Evolutionary conservation across 129 eudicot species (phyloP), one percentile per base, ranked within the genome.

Genomic region (Tanacetum coccineum): DNA sequence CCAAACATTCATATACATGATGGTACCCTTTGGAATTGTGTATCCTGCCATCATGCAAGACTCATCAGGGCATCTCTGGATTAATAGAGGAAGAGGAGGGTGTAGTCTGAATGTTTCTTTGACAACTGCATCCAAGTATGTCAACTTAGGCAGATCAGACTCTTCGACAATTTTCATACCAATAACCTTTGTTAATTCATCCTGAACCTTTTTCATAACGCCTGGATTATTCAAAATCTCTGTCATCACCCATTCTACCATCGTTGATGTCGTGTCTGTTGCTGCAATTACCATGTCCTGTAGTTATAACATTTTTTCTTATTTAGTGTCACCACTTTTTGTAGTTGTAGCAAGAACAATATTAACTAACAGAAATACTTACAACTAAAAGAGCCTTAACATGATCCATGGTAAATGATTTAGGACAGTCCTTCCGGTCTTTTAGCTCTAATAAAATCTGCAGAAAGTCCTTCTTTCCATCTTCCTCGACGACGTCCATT

Each of bases 121-220:
- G 67, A 76, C 15, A 11, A 79, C 81, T 7, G 87, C 91, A 11
- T 85, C 63, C 26, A 81, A 55, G 42, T 81, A 79, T n/a, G 46
- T 55, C 18, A 85, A 17, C 28, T 76, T 66, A 1, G 63, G 50
- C 4, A 78, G 28, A 28, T 75, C 72, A 40, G 45, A 67, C 25
- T 84, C 81, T 74, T 71, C 75, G 6, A 84, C 81, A 0, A 66
- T 48, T 9, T 76, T 32, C 15, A 45, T 0, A 1, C 82, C 90
- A 0, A 81, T 75, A 9, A 78, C 67, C 3, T 52, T 26, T 2
- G 12, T 3, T 14, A 84, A 15, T 42, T 84, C 90, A n/a, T 75
- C 55, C 17, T 75, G 78, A 2, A 60, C 70, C 46, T 66, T 73
- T 32, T 4, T 30, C 70, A 19, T 40, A 2, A 73, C 64, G 0